A percentile compares a stretch with the other conserved stretches of the same genome.
Conservation (phyloP, 805 yeast species). For the Priceomyces castillae region DNA sequence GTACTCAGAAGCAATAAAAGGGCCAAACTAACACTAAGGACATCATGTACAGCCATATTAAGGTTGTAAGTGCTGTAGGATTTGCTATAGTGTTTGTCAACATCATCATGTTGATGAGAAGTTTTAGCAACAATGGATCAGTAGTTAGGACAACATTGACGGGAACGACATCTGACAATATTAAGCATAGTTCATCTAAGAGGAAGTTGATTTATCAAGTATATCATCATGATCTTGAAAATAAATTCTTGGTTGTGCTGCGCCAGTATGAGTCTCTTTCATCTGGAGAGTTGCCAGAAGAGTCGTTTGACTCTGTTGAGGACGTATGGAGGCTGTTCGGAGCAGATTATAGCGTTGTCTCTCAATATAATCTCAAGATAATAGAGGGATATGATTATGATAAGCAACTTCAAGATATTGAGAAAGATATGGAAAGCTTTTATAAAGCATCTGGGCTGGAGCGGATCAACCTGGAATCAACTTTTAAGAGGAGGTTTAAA, state of each 20-base stretch:
- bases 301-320: neutral
- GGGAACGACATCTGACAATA: neutral
- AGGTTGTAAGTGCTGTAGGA: neutral
- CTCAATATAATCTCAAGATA: conserved; percentile 11
- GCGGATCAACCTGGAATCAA: conserved; percentile 12
- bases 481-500: conserved; percentile 16
- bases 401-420: conserved; percentile 1
- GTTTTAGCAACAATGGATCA: neutral
- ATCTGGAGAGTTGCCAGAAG: neutral
- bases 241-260: conserved; percentile 12
- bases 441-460: conserved; percentile 1
- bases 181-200: neutral
- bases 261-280: neutral
- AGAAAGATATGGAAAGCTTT: neutral
- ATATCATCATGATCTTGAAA: conserved; percentile 14
- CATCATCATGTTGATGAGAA: neutral
- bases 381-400: conserved; percentile 20
- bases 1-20: no score
- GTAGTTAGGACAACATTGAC: no score
- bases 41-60: neutral
- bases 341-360: neutral
- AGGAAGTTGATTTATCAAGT: conserved; percentile 9
- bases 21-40: no score
- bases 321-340: neutral
- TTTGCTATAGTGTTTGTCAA: neutral